Evolutionary conservation across 2,329 filamentous ascomycete species (phyloP), one percentile per base, ranked within the genome.

Genomic region (Pezicula carpinea): DNA sequence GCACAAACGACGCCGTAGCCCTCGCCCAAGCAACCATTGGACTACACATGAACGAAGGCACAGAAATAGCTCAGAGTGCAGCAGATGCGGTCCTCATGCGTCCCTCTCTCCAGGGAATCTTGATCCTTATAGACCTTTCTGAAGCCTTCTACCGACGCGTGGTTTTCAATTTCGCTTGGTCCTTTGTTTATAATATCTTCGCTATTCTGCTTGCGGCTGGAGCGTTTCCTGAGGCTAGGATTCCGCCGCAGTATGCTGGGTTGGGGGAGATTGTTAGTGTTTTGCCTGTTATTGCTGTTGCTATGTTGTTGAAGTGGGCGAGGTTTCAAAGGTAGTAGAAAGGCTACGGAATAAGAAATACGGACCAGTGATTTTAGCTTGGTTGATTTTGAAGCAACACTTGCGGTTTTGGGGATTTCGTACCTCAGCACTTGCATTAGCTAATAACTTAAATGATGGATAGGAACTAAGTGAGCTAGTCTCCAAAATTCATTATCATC

Each of bases 1-100:
- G 88, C 2, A 89, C 85, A 13, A 92, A 92, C 62, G 87, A 92
- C 58, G 84, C 87, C 0, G 73, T 80, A 3, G 87, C 87, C 0
- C 72, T 92, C 2, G 80, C 85, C 0, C 78, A 83, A 59, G 85
- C 88, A 1, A 77, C 76, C 5, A 75, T 92, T 22, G 88, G 88
- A 22, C 71, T 90, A 0, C 83, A 88, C 53, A 78, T 92, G 61
- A 77, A 76, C 49, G 64, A 66, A 36, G 73, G 73, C 4, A 80
- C 75, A 1, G 85, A 89, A 47, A 72, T 90, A 1, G 83, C 87
- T 0, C 70, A 78, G 45, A 74, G 71, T 2, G 83, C 84, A 0
- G 83, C 87, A 0, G 85, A 90, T 55, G 79, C 85, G 0, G 79
- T 89, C 0, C 73, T 92, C 14, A 71, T 88, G 61, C 73, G 76